Evolutionary conservation across 805 yeast species (phyloP).

Genomic region (Zygoascus biomembranicola): DNA sequence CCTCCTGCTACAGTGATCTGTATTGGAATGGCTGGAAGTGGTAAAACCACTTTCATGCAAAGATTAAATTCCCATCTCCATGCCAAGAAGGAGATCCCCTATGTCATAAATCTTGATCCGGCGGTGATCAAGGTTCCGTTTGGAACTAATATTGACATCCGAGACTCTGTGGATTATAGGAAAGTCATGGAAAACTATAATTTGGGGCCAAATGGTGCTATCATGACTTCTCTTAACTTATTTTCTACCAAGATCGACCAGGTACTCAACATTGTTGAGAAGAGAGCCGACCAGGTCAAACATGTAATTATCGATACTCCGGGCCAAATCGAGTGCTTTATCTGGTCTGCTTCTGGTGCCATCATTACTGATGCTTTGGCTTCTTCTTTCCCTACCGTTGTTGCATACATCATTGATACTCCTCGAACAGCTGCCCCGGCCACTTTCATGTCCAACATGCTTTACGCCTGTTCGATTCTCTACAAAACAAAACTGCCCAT

Average conservation of each 20-base stretch:
- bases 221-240: conserved; percentile 86
- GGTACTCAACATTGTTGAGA: conserved; percentile 77
- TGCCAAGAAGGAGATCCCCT: conserved; percentile 57
- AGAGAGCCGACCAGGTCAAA: conserved; percentile 46
- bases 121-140: conserved; percentile 93
- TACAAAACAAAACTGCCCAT: conserved; percentile 95
- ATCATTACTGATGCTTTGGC: conserved; percentile 96
- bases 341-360: conserved; percentile 97
- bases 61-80: conserved; percentile 85
- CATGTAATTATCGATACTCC: conserved; percentile 94
- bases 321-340: conserved; percentile 97
- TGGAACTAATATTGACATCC: conserved; percentile 87
- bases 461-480: conserved; percentile 93
- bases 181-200: conserved; percentile 93
- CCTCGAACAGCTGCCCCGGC: conserved; percentile 93
- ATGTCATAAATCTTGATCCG: conserved; percentile 91
- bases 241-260: conserved; percentile 96
- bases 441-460: conserved; percentile 96
- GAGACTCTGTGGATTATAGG: conserved; percentile 92
- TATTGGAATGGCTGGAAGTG: conserved; percentile 70
- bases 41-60: conserved; percentile 97
- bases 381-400: conserved; percentile 87
- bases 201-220: conserved; percentile 97
- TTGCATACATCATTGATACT: conserved; percentile 94
- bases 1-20: conserved; percentile 32